Conservation (phyloP, 1,284 basidiomycete genomes). For the Ustilago bromivora region DNA sequence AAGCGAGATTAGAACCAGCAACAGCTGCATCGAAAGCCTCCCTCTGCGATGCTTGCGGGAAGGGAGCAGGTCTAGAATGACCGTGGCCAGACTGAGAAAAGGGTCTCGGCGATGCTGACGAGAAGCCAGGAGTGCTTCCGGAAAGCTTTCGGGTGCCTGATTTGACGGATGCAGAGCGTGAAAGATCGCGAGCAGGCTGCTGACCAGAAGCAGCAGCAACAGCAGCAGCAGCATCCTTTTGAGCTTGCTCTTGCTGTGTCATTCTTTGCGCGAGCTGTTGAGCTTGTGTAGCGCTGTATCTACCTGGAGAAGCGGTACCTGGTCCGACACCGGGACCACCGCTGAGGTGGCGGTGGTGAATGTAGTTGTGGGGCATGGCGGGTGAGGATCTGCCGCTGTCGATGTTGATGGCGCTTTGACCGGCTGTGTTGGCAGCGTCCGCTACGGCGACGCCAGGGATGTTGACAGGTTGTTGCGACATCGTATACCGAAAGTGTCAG, state of each 20-base stretch:
- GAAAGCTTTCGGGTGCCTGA: slow-evolving; percentile 28
- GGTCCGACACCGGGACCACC: slow-evolving; percentile 50
- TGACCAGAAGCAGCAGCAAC: slow-evolving; percentile 9
- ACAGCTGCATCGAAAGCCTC: slow-evolving; percentile 61
- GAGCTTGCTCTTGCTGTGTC: slow-evolving; percentile 39
- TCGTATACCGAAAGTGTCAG: not conserved
- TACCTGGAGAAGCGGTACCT: slow-evolving; percentile 45
- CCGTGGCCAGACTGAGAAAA: slow-evolving; percentile 42
- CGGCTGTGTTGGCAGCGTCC: slow-evolving; percentile 11
- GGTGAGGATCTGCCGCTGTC: slow-evolving; percentile 36
- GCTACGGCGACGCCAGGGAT: slow-evolving; percentile 8
- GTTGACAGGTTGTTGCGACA: slow-evolving; percentile 39
- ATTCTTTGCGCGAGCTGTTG: slow-evolving; percentile 40
- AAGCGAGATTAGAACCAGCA: slow-evolving; percentile 58
- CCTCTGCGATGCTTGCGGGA: slow-evolving; percentile 52
- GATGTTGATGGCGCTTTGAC: slow-evolving; percentile 41
- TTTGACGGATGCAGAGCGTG: slow-evolving; percentile 35
- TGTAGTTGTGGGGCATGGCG: slow-evolving; percentile 70
- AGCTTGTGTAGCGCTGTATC: slow-evolving; percentile 45
- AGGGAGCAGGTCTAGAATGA: slow-evolving; percentile 54
- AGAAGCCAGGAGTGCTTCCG: slow-evolving; percentile 34
- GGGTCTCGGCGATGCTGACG: slow-evolving; percentile 46
- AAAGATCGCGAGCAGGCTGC: slow-evolving; percentile 20
- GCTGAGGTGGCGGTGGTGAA: slow-evolving; percentile 77
- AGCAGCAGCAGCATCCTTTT: slow-evolving; percentile 19